A percentile compares a stretch with the other conserved stretches of the same genome.
These are phyloP conservation scores for Chlorella vulgaris DNA, from an alignment of 139 green algal genomes.

Conservation along the genomic window DNA sequence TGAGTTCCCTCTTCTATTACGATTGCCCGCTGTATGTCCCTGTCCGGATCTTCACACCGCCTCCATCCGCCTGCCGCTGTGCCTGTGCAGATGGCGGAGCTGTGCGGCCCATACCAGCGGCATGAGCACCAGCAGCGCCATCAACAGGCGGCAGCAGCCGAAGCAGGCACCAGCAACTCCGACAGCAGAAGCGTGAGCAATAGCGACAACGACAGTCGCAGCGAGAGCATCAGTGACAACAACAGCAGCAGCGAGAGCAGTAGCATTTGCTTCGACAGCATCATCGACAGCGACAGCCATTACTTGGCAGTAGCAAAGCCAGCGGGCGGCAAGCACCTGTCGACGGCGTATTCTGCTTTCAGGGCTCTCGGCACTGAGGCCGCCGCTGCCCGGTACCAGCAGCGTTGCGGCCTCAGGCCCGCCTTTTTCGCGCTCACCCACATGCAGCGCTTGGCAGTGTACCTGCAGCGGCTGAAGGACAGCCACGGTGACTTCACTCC, in stretches of 20 bases:
- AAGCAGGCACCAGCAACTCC: background rate
- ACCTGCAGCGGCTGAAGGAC: too few relatives aligned
- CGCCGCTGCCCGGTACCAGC: too few relatives aligned
- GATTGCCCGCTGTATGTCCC: too few relatives aligned
- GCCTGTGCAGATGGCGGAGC: too few relatives aligned
- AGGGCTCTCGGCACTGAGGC: background rate
- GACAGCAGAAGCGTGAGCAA: background rate
- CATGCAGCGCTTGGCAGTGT: too few relatives aligned
- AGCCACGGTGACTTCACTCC: too few relatives aligned
- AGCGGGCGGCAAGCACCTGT: background rate
- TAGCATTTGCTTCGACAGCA: background rate
- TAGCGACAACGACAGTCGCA: background rate
- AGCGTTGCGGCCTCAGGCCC: too few relatives aligned
- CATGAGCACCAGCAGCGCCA: background rate
- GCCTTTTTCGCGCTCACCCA: too few relatives aligned
- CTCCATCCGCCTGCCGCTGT: too few relatives aligned
- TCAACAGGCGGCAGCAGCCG: background rate
- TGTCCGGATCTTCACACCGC: too few relatives aligned
- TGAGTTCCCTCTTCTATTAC: too few relatives aligned
- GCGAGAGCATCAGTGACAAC: background rate
- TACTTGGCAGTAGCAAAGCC: background rate
- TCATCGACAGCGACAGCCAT: background rate
- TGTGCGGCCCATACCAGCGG: too few relatives aligned
- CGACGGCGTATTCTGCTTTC: background rate
- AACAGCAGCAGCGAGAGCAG: background rate